Percentiles rank a stretch among this genome's conserved stretches.
Conservation (phyloP, 2,329 filamentous ascomycete genomes). For the Amauroascus niger region DNA sequence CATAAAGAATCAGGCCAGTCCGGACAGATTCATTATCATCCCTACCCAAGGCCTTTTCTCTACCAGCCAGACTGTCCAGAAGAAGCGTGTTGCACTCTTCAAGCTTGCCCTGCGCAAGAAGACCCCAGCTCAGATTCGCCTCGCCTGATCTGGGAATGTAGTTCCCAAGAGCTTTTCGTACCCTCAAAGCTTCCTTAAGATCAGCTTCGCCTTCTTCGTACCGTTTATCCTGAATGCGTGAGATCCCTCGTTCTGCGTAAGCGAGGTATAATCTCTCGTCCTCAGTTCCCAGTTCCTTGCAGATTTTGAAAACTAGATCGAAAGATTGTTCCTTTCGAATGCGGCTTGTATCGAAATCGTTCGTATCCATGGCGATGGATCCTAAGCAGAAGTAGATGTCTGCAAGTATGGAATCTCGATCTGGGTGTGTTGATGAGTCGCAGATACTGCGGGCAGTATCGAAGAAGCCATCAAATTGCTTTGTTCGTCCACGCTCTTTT, state of each 20-base stretch:
- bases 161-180: conserved; percentile 13
- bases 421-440: conserved; percentile 18
- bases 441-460: conserved; percentile 20
- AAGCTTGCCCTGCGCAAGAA: conserved; percentile 13
- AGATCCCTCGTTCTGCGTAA: conserved; percentile 14
- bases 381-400: conserved; percentile 21
- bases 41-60: conserved; percentile 20
- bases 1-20: conserved; percentile 14
- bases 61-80: conserved; percentile 18
- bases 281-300: conserved; percentile 10
- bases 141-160: conserved; percentile 13
- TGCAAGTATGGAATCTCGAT: conserved; percentile 19
- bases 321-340: conserved; percentile 19
- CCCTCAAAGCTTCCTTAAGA: conserved; percentile 12
- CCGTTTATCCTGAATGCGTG: conserved; percentile 11
- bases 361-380: conserved; percentile 19
- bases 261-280: conserved; percentile 19
- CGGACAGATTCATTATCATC: conserved; percentile 18
- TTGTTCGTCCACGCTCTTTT: conserved; percentile 21
- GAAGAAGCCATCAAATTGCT: conserved; percentile 21
- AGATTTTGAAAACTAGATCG: conserved; percentile 18
- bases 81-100: conserved; percentile 19
- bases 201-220: conserved; percentile 13
- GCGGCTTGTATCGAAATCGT: conserved; percentile 18
- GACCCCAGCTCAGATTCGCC: conserved; percentile 12